Base-by-base conservation (phyloP, 176 grass and related monocot genomes). In the Cenchrus fungigraminus region DNA sequence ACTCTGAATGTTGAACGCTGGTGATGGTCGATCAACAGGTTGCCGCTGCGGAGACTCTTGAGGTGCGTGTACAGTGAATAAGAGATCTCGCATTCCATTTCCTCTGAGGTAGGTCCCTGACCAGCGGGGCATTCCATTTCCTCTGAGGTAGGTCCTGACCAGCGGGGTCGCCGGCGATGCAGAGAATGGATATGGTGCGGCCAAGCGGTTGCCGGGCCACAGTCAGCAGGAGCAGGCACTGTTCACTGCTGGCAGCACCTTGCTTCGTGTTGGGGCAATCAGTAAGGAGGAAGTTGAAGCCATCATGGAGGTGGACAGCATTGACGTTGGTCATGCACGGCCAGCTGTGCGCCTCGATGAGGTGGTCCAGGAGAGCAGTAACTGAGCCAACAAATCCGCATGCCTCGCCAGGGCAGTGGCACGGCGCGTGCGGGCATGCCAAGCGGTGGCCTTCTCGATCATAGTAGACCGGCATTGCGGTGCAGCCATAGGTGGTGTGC, bases 201-300 rank as follows among this genome's bases (percentile, higher is more conserved):
- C 74, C 53, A 42, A 43, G 17, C 34, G 31, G 32, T 22, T 76
- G 51, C 53, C 11, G 53, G 4, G 16, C 32, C 53, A 76, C 52
- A 5, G 34, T 76, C 51, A 71, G 44, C 12, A 73, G 71, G 25
- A 52, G 12, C 2, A 73, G 47, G 47, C 10, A 53, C 5, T 25
- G 37, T 40, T 40, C 37, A 40, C 37, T 40, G 37, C 1, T 40
- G 37, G 37, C 37, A 40, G 37, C 37, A 40, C 37, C 37, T 40
- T 40, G 37, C 37, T 40, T 14, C 5, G 1, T 34, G 16, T 16
- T 8, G n/a, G 2, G 10, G 63, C 3, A 14, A 67, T 84, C 58
- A 16, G 73, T 71, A 4, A 61, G 45, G 29, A 84, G 45, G 46
- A 75, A 22, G 45, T 75, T 84, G 46, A 65, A 11, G 45, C 82